Evolutionary conservation across 345 rosid species (phyloP), one percentile per base, ranked within the genome.

Genomic region (Barbarea vulgaris): DNA sequence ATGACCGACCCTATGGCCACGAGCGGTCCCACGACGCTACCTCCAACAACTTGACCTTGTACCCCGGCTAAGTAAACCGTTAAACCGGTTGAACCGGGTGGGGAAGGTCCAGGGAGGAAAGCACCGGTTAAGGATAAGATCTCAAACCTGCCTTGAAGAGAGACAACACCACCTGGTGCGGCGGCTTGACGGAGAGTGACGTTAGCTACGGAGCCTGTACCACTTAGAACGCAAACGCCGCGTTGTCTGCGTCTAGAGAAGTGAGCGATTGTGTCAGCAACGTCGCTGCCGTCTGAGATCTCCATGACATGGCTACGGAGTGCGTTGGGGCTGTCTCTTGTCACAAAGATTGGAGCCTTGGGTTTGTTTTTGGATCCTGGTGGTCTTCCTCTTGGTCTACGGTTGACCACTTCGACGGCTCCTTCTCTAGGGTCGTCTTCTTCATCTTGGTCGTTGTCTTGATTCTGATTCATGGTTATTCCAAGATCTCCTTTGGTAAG

Each of bases 221-320:
- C 94, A 30, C 91, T 88, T 0, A 91, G 84, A 13, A 91, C 97
- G 51, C 97, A 91, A 44, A 91, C 97, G 0, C 97, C 97, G 2
- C 94, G 88, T 73, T 88, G 94, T 13, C 92, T 86, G 36, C 84
- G 72, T 63, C 97, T 76, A 0, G 97, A 85, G 71, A 91, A 91
- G 51, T 82, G 85, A 11, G 97, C 97, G 36, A 91, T 86, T 57
- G 90, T 82, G 28, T 91, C 90, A 0, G 94, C 97, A 2, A 91
- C 86, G 71, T 91, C 92, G 4, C 88, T 89, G 0, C 97, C 97
- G 2, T 88, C 86, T 0, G 87, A 81, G 17, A 91, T 80, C 80
- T 90, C 96, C 89, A 90, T 75, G 67, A 88, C 86, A 37, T 90
- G 93, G 83, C 96, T 90, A 14, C 88, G 94, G 75, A 91, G 92